Evolutionary conservation across 116 monocot genomes (phyloP).

Genomic region (Iris pallida): DNA sequence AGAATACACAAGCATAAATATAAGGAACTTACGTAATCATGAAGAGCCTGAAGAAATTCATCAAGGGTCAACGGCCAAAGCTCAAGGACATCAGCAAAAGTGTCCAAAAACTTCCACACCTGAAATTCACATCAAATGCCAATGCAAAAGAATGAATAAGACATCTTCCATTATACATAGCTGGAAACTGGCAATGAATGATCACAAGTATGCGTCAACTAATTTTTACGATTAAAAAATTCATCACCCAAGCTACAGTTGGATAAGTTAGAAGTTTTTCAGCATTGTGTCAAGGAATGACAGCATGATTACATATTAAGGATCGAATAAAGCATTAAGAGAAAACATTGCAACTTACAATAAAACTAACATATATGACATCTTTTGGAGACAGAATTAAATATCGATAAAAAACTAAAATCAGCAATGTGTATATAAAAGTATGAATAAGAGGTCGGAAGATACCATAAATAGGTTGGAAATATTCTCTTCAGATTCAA

Average conservation of each 20-base stretch:
- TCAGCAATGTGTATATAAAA: not conserved
- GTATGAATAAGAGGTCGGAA: not conserved
- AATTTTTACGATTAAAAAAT: too few relatives aligned
- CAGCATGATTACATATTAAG: not conserved
- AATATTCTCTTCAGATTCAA: constrained; percentile 65
- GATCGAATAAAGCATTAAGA: too few relatives aligned
- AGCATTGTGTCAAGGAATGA: not conserved
- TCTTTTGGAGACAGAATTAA: not conserved
- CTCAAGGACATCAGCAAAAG: constrained; percentile 81
- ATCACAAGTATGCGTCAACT: too few relatives aligned
- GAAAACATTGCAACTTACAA: too few relatives aligned
- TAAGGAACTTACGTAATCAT: constrained; percentile 71
- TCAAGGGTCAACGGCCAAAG: constrained; percentile 86
- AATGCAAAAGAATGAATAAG: not conserved
- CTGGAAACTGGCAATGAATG: too few relatives aligned
- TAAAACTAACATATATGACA: not conserved
- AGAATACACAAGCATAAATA: not conserved
- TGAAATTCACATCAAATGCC: constrained; percentile 31
- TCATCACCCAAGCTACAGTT: too few relatives aligned
- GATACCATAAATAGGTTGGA: constrained; percentile 91
- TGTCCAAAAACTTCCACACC: constrained; percentile 94
- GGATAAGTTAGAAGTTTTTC: too few relatives aligned
- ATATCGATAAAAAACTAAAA: not conserved
- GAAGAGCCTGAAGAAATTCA: constrained; percentile 86
- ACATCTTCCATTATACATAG: too few relatives aligned